Percentiles rank a stretch among this genome's conserved stretches.
Evolutionary conservation across 306 rosid genomes (phyloP).

Genomic region (Lupinus albus): DNA sequence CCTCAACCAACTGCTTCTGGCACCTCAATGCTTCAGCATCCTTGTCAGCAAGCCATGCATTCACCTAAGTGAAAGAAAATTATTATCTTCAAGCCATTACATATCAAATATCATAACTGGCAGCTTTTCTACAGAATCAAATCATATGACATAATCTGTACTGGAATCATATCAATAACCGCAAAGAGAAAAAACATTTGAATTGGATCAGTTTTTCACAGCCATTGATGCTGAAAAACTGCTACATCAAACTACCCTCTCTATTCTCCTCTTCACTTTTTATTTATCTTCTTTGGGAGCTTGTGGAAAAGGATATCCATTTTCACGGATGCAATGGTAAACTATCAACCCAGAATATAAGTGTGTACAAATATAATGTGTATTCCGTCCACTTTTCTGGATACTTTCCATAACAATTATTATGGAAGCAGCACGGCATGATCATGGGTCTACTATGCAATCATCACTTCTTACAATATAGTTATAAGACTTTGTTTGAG

Average conservation of each 20-base stretch:
- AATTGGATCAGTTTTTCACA: conserved; percentile 19
- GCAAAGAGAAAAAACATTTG: neutral
- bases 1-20: conserved; percentile 82
- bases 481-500: no score
- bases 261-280: neutral
- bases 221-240: neutral
- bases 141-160: neutral
- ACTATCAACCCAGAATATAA: neutral
- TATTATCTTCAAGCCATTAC: neutral
- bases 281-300: neutral
- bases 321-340: neutral
- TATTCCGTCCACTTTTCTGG: neutral
- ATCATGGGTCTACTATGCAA: neutral
- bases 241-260: neutral
- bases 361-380: neutral
- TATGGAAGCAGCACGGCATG: neutral
- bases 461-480: no score
- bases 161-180: conserved; percentile 7
- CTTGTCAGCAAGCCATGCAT: conserved; percentile 81
- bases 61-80: conserved; percentile 55
- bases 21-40: conserved; percentile 84
- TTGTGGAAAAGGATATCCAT: neutral
- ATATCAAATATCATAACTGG: conserved; percentile 31
- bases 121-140: conserved; percentile 12
- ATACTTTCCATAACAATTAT: neutral